Evolutionary conservation across 495 filamentous ascomycete genomes (phyloP), one percentile per base, ranked within the genome.

Genomic region (Letharia columbiana): DNA sequence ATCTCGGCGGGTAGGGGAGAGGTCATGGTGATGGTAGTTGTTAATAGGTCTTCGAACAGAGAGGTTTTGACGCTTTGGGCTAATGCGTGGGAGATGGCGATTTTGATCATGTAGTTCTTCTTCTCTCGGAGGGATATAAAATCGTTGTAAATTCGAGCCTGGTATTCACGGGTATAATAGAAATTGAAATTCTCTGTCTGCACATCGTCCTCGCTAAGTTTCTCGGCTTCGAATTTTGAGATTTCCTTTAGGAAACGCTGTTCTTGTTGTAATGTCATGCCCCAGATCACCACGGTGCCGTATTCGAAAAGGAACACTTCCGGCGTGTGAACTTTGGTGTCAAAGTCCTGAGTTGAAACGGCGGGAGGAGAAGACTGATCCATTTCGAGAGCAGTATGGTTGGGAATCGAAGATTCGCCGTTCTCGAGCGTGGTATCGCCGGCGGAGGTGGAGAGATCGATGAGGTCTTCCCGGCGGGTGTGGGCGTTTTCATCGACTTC

Each of bases 271-370:
- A 88, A 76, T 1, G 90, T 87, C 93, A 98, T 96, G 66, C 94
- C 94, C 94, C 94, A 98, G 74, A 98, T 92, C n/a, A 98, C 94
- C n/a, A 96, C 90, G n/a, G 96, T 95, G 50, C 94, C 94, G 72
- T 98, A 98, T 69, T 96, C 89, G 73, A 96, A 98, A 33, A 98
- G 82, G 75, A 98, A 98, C 13, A 97, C 82, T 75, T 98, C 94
- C 0, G 93, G 92, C 3, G 87, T 96, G 73, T 96, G 90, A 15
- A 97, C 90, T 74, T 81, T 80, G 31, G 84, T 92, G 73, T 91
- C 89, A 60, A 91, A 86, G 72, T 91, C 78, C 39, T 75, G 70
- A 7, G 76, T 45, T 20, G 63, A 39, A 60, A 67, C 3, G 61
- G 35, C 17, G 47, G 33, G 28, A 54, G 65, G 72, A 60, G 42